Evolutionary conservation across 2,329 filamentous ascomycete genomes (phyloP).

Genomic region (Pseudogymnoascus sp.): DNA sequence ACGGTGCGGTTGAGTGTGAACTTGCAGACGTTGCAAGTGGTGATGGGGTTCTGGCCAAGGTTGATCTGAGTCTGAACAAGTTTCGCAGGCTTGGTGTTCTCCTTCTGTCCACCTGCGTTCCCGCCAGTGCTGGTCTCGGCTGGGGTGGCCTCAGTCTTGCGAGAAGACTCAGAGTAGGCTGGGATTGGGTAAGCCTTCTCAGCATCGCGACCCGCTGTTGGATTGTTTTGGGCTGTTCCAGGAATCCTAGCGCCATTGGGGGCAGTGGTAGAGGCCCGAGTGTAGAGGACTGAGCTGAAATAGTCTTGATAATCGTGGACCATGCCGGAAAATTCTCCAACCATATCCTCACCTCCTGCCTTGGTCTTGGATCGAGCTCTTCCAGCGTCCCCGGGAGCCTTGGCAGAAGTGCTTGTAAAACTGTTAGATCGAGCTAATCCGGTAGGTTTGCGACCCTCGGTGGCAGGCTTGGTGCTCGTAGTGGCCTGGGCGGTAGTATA

Average conservation of each 20-base stretch:
- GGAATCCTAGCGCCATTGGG: neutral
- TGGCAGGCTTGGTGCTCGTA: neutral
- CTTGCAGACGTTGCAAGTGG: neutral
- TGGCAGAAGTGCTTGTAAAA: neutral
- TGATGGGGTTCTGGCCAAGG: conserved; percentile 4
- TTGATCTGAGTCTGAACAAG: conserved; percentile 8
- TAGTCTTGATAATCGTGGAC: conserved; percentile 7
- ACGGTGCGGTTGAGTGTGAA: conserved; percentile 7
- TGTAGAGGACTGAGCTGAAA: conserved; percentile 12
- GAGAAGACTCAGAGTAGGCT: neutral
- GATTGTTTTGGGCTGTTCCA: neutral
- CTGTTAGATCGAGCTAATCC: neutral
- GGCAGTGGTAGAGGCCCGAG: no score
- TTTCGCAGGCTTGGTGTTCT: conserved; percentile 28
- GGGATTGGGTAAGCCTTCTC: conserved; percentile 1
- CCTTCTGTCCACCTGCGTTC: conserved; percentile 26
- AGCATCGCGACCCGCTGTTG: neutral
- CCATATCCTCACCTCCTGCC: neutral
- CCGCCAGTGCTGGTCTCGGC: conserved; percentile 14
- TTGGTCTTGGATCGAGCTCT: neutral
- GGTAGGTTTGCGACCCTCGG: neutral
- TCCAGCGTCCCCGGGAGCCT: neutral
- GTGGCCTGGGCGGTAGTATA: neutral
- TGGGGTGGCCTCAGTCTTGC: neutral
- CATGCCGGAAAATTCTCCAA: neutral